Evolutionary conservation across 1,139 yeast genomes (phyloP).

Genomic region (Sugiyamaella xylanicola): DNA sequence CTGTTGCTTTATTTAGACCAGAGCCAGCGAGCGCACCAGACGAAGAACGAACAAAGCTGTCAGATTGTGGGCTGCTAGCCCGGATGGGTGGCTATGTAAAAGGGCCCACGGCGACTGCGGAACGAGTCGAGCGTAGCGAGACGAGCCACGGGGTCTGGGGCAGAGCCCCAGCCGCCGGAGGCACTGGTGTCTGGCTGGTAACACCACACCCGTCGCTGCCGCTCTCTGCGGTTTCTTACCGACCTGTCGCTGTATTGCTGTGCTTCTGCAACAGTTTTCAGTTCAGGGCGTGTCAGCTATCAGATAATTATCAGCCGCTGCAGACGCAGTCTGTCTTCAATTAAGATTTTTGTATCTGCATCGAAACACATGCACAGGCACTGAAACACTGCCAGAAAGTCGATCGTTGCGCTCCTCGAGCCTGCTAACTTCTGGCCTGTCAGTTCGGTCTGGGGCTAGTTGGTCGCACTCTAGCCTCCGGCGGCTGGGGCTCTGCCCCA

Average conservation of each 20-base stretch:
- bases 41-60: not conserved
- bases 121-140: not conserved
- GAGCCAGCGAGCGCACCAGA: not conserved
- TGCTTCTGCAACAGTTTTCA: not conserved
- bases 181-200: too few relatives aligned
- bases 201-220: too few relatives aligned
- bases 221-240: too few relatives aligned
- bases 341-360: not conserved
- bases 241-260: not conserved
- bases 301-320: not conserved
- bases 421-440: too few relatives aligned
- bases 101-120: too few relatives aligned
- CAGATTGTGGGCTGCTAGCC: too few relatives aligned
- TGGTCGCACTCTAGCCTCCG: not conserved
- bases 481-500: not conserved
- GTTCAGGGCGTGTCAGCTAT: not conserved
- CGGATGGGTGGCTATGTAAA: too few relatives aligned
- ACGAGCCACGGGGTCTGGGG: not conserved
- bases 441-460: too few relatives aligned
- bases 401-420: too few relatives aligned
- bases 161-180: not conserved
- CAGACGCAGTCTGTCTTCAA: not conserved
- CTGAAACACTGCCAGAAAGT: not conserved
- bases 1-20: not conserved
- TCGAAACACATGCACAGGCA: conserved; percentile 1